A percentile compares a stretch with the other conserved stretches of the same genome.
phyloP scores from a whole-genome alignment of 2,329 filamentous ascomycete species.

The Zopfia rhizophila region DNA sequence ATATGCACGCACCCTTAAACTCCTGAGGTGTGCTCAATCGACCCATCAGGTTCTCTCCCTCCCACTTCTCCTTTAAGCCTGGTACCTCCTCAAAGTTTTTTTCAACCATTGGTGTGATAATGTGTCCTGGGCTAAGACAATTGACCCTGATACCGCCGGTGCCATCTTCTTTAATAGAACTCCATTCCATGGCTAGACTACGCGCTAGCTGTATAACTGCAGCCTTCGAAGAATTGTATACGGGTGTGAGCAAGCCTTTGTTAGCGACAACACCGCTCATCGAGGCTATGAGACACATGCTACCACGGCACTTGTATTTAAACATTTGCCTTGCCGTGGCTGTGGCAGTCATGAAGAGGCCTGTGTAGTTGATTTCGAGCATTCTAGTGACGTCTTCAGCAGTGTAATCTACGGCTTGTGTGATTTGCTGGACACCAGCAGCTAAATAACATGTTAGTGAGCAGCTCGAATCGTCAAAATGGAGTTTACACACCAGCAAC shows the following conservation, averaged over 20 bases:
- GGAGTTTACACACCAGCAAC: slow-evolving; percentile 61
- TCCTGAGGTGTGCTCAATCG: slow-evolving; percentile 46
- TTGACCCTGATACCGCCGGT: slow-evolving; percentile 78
- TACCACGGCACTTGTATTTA: slow-evolving; percentile 64
- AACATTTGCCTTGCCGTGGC: slow-evolving; percentile 71
- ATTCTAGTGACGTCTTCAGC: slow-evolving; percentile 67
- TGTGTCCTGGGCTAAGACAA: slow-evolving; percentile 81
- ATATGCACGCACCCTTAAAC: slow-evolving; percentile 46
- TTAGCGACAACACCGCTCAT: slow-evolving; percentile 71
- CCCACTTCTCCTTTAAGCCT: slow-evolving; percentile 74
- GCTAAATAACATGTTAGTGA: slow-evolving; percentile 53
- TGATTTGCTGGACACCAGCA: slow-evolving; percentile 82
- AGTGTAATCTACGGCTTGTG: slow-evolving; percentile 78
- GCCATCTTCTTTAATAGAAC: slow-evolving; percentile 54
- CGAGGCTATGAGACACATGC: slow-evolving; percentile 69
- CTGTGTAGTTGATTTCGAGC: slow-evolving; percentile 69
- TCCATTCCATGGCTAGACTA: slow-evolving; percentile 77
- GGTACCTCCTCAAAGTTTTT: slow-evolving; percentile 77
- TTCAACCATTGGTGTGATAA: slow-evolving; percentile 83
- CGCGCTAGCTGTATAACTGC: slow-evolving; percentile 75
- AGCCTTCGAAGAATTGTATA: slow-evolving; percentile 81
- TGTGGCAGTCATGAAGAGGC: slow-evolving; percentile 69
- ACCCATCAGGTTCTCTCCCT: slow-evolving; percentile 82
- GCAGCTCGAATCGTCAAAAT: background rate
- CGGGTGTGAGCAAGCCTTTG: slow-evolving; percentile 69